phyloP scores from a whole-genome alignment of 208 protist species.

The Trichomonas vaginalis region DNA sequence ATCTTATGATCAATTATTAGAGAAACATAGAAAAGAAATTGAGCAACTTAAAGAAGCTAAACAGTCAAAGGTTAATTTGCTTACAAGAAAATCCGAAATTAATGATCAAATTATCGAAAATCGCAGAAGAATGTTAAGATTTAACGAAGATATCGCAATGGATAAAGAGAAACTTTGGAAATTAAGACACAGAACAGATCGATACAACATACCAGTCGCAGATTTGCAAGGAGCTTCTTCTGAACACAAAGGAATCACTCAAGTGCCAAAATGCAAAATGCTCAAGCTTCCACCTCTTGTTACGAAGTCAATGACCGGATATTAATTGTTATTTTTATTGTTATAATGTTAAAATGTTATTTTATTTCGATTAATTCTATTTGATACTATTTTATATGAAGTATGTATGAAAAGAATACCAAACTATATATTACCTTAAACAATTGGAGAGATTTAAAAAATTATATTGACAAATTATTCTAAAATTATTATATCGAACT shows the following conservation, averaged over 20 bases:
- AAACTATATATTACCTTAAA: too few species aligned
- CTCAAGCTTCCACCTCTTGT: neutral
- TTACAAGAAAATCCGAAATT: neutral
- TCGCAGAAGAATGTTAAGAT: neutral
- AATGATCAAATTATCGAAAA: neutral
- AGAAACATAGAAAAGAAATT: neutral
- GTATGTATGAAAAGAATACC: too few species aligned
- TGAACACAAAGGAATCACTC: neutral
- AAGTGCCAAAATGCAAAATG: neutral
- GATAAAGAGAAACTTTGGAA: neutral
- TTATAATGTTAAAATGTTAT: too few species aligned
- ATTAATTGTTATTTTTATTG: neutral
- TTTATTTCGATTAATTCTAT: too few species aligned
- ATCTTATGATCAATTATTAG: neutral
- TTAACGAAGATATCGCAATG: neutral
- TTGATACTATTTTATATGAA: too few species aligned
- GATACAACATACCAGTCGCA: neutral
- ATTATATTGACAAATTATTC: too few species aligned
- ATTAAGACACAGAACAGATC: neutral
- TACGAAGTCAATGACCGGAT: neutral
- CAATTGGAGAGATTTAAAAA: too few species aligned
- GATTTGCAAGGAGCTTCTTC: neutral
- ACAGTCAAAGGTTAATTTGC: neutral
- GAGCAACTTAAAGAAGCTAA: neutral
- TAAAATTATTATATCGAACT: too few species aligned